Evolutionary conservation across 495 filamentous ascomycete species (phyloP).

Genomic region (Articulospora tetracladia): DNA sequence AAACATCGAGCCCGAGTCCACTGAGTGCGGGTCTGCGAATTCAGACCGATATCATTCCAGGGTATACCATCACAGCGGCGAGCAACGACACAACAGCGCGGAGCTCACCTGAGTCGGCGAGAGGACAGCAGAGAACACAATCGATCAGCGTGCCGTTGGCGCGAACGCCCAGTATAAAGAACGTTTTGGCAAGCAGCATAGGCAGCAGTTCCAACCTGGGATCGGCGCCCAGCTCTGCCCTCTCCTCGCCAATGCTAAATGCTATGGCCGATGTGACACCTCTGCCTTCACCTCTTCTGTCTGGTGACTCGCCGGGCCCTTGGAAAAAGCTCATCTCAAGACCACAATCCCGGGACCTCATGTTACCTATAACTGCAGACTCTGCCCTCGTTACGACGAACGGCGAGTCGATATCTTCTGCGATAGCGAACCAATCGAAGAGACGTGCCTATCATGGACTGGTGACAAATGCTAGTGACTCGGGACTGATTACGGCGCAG

Average conservation of each 20-base stretch:
- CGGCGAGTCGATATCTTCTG: slow-evolving; percentile 47
- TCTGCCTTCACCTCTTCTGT: slow-evolving; percentile 80
- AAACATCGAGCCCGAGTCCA: slow-evolving; percentile 20
- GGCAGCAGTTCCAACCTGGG: slow-evolving; percentile 43
- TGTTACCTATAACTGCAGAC: slow-evolving; percentile 36
- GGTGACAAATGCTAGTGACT: slow-evolving; percentile 19
- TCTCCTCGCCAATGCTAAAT: slow-evolving; percentile 69
- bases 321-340: slow-evolving; percentile 53
- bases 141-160: slow-evolving; percentile 39
- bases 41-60: slow-evolving; percentile 30
- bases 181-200: slow-evolving; percentile 39
- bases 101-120: slow-evolving; percentile 32
- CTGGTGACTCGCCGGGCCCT: slow-evolving; percentile 66
- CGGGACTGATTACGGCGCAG: slow-evolving; percentile 16
- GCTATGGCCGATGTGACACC: slow-evolving; percentile 91
- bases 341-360: slow-evolving; percentile 34
- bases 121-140: slow-evolving; percentile 20
- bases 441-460: slow-evolving; percentile 47
- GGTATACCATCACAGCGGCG: slow-evolving; percentile 23
- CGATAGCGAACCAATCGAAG: slow-evolving; percentile 44
- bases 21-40: slow-evolving; percentile 31
- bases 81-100: slow-evolving; percentile 9
- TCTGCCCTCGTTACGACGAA: slow-evolving; percentile 41
- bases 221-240: slow-evolving; percentile 48
- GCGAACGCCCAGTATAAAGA: slow-evolving; percentile 48